Conservation (phyloP, 2,329 filamentous ascomycete species). For the Hymenoscyphus repandus region DNA sequence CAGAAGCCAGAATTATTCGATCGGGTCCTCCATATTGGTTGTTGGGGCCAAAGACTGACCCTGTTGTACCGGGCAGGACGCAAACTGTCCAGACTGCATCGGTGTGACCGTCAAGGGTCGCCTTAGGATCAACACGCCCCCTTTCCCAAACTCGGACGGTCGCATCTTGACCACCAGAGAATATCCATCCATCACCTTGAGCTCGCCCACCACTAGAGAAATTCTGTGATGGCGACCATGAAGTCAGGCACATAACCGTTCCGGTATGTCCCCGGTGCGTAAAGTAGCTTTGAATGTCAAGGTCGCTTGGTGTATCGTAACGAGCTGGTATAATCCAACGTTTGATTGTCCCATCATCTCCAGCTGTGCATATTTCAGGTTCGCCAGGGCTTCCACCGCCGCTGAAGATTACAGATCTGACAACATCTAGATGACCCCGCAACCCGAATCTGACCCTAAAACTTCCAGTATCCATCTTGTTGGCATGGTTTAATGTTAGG, state of each 20-base stretch:
- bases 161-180: conserved; percentile 91
- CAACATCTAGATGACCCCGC: conserved; percentile 86
- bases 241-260: conserved; percentile 77
- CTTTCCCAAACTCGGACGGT: conserved; percentile 95
- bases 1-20: conserved; percentile 83
- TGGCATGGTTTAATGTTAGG: conserved; percentile 45
- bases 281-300: conserved; percentile 90
- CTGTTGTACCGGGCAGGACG: conserved; percentile 79
- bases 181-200: conserved; percentile 94
- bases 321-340: conserved; percentile 89
- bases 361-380: conserved; percentile 92
- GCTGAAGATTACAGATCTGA: conserved; percentile 92
- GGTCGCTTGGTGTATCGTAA: conserved; percentile 65
- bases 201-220: conserved; percentile 86
- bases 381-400: conserved; percentile 93
- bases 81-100: conserved; percentile 96
- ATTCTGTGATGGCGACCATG: conserved; percentile 81
- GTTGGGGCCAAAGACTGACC: conserved; percentile 71
- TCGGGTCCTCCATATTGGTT: conserved; percentile 75
- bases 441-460: conserved; percentile 94
- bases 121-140: conserved; percentile 89
- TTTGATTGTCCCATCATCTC: conserved; percentile 94
- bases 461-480: conserved; percentile 64
- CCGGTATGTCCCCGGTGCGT: conserved; percentile 94
- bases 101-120: conserved; percentile 86